These are phyloP conservation scores for Penicillium paneum DNA, from an alignment of 2,329 filamentous ascomycete species.

Conservation along the genomic window DNA sequence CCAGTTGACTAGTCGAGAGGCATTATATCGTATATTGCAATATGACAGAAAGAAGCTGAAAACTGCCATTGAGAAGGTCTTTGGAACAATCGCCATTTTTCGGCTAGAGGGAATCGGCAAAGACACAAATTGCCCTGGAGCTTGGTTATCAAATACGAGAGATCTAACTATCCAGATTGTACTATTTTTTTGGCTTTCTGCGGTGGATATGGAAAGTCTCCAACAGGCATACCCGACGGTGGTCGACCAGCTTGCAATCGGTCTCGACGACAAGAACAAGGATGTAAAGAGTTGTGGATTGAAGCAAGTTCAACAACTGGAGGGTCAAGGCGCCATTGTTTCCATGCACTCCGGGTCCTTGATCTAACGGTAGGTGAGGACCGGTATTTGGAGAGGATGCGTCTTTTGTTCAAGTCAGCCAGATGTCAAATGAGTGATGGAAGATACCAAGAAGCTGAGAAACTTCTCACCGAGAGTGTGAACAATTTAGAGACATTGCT, in stretches of 20 bases:
- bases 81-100: conserved; percentile 13
- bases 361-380: background rate
- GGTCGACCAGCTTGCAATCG: conserved; percentile 12
- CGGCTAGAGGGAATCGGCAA: conserved; percentile 28
- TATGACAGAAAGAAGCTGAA: conserved; percentile 13
- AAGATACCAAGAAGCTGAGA: conserved; percentile 17
- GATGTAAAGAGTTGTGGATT: conserved; percentile 19
- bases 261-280: background rate
- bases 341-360: conserved; percentile 16
- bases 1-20: conserved; percentile 12
- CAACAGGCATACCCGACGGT: conserved; percentile 25
- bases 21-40: conserved; percentile 6
- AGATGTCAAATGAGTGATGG: conserved; percentile 12
- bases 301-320: background rate
- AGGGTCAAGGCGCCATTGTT: conserved; percentile 22
- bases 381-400: background rate
- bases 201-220: conserved; percentile 19
- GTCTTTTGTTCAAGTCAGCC: conserved; percentile 1
- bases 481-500: background rate
- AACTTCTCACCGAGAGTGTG: background rate
- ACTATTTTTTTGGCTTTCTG: conserved; percentile 33
- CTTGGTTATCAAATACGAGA: conserved; percentile 23
- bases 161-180: conserved; percentile 13
- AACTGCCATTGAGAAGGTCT: conserved; percentile 13
- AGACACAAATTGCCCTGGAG: conserved; percentile 29